Evolutionary conservation across 495 filamentous ascomycete species (phyloP).

Genomic region (Clavariopsis aquatica): DNA sequence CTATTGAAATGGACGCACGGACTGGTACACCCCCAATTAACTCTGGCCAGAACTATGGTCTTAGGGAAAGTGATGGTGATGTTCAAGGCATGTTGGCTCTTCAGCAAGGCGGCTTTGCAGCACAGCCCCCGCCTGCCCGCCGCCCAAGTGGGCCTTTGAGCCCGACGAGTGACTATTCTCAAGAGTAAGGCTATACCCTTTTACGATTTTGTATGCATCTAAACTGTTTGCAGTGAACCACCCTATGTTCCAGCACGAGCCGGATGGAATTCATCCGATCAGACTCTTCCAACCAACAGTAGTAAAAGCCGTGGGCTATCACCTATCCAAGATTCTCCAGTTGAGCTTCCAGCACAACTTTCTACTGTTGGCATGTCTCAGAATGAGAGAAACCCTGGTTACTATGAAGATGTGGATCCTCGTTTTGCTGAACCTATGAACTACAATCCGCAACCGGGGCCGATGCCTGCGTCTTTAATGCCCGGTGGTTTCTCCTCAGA

Average conservation of each 20-base stretch:
- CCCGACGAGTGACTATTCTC: slow-evolving; percentile 66
- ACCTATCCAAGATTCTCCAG: slow-evolving; percentile 43
- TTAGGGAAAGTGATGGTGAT: slow-evolving; percentile 67
- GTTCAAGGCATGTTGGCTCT: slow-evolving; percentile 68
- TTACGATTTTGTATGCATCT: slow-evolving; percentile 2
- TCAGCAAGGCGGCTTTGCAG: slow-evolving; percentile 56
- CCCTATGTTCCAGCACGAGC: slow-evolving; percentile 54
- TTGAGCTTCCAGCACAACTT: slow-evolving; percentile 46
- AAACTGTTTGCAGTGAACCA: slow-evolving; percentile 26
- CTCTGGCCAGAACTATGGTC: slow-evolving; percentile 39
- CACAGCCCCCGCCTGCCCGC: slow-evolving; percentile 45
- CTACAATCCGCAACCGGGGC: slow-evolving; percentile 17
- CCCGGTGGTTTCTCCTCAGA: slow-evolving; percentile 35
- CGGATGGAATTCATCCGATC: slow-evolving; percentile 48
- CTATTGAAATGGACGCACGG: slow-evolving; percentile 78
- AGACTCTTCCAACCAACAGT: slow-evolving; percentile 28
- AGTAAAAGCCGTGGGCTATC: slow-evolving; percentile 37
- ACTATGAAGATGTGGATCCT: slow-evolving; percentile 95
- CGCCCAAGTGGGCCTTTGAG: slow-evolving; percentile 51
- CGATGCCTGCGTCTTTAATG: slow-evolving; percentile 42
- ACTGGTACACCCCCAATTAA: slow-evolving; percentile 54
- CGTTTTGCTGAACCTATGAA: slow-evolving; percentile 64
- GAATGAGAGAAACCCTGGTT: slow-evolving; percentile 55
- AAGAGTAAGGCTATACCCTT: slow-evolving; percentile 63
- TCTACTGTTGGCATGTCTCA: slow-evolving; percentile 41